Evolutionary conservation across 2,329 filamentous ascomycete genomes (phyloP).

Genomic region (Colletotrichum melonis): DNA sequence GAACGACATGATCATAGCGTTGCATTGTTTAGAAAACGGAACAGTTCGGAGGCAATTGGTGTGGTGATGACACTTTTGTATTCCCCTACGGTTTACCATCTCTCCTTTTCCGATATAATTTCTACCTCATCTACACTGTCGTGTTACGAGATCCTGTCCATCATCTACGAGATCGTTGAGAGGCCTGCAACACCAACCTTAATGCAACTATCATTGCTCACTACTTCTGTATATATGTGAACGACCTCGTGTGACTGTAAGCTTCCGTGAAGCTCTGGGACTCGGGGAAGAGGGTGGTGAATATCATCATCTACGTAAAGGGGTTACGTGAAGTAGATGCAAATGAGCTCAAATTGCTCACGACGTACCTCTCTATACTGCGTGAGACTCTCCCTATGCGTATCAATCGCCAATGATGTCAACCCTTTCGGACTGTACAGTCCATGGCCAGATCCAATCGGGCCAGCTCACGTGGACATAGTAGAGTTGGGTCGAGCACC

Average conservation of each 20-base stretch:
- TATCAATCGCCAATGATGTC: neutral
- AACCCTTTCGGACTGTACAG: neutral
- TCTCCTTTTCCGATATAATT: constrained; percentile 19
- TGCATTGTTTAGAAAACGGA: constrained; percentile 30
- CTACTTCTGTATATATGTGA: neutral
- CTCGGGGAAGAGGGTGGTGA: neutral
- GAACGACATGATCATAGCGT: constrained; percentile 32
- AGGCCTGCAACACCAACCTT: neutral
- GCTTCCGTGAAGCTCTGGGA: neutral
- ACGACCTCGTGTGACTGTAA: neutral
- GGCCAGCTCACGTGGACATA: no score
- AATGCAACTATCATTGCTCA: neutral
- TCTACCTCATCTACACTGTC: neutral
- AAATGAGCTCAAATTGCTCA: neutral
- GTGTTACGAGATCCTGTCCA: neutral
- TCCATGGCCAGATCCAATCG: neutral
- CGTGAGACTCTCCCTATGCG: no score
- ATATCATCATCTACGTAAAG: neutral
- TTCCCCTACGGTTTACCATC: constrained; percentile 1
- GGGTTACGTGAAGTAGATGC: neutral
- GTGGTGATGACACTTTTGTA: constrained; percentile 4
- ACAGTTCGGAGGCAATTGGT: neutral
- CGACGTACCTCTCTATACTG: no score
- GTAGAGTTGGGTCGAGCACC: no score
- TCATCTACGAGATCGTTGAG: neutral